These are phyloP conservation scores for Colletotrichum sp. DNA, from an alignment of 2,329 filamentous ascomycete species.

Conservation along the genomic window DNA sequence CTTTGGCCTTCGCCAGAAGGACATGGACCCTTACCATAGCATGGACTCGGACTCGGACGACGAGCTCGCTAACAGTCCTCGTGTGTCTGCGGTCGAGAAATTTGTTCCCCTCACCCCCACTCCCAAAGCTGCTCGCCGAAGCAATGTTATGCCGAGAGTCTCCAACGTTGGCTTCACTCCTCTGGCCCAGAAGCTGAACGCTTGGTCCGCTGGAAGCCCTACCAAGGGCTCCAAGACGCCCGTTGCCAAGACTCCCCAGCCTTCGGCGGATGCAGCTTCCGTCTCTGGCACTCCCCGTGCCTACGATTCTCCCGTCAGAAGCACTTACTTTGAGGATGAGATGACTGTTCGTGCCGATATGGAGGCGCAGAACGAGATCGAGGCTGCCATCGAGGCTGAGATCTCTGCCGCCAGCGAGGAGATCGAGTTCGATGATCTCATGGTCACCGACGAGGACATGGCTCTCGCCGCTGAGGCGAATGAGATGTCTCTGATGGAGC, in stretches of 20 bases:
- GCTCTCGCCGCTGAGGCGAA: slow-evolving; percentile 63
- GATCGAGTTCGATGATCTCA: slow-evolving; percentile 48
- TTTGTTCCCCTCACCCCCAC: slow-evolving; percentile 48
- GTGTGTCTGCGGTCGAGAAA: slow-evolving; percentile 22
- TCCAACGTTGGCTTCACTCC: slow-evolving; percentile 65
- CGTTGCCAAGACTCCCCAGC: neutral
- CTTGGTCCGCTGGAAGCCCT: slow-evolving; percentile 68
- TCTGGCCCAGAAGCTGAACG: slow-evolving; percentile 63
- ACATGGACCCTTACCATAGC: slow-evolving; percentile 47
- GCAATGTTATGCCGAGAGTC: slow-evolving; percentile 26
- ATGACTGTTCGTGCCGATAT: slow-evolving; percentile 51
- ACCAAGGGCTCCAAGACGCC: slow-evolving; percentile 35
- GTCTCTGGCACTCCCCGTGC: slow-evolving; percentile 24
- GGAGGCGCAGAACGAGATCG: slow-evolving; percentile 33
- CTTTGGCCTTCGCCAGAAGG: slow-evolving; percentile 54
- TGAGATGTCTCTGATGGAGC: slow-evolving; percentile 62
- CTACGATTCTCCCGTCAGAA: slow-evolving; percentile 45
- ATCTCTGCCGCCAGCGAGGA: slow-evolving; percentile 29
- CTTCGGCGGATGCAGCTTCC: neutral
- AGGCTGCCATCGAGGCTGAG: slow-evolving; percentile 40
- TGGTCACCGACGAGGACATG: slow-evolving; percentile 60
- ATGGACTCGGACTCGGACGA: slow-evolving; percentile 62
- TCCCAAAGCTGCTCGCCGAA: slow-evolving; percentile 33
- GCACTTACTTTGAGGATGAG: slow-evolving; percentile 66
- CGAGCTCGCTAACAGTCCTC: slow-evolving; percentile 44